Evolutionary conservation across 2,329 filamentous ascomycete genomes (phyloP).

Genomic region (Xylariaceae sp.): DNA sequence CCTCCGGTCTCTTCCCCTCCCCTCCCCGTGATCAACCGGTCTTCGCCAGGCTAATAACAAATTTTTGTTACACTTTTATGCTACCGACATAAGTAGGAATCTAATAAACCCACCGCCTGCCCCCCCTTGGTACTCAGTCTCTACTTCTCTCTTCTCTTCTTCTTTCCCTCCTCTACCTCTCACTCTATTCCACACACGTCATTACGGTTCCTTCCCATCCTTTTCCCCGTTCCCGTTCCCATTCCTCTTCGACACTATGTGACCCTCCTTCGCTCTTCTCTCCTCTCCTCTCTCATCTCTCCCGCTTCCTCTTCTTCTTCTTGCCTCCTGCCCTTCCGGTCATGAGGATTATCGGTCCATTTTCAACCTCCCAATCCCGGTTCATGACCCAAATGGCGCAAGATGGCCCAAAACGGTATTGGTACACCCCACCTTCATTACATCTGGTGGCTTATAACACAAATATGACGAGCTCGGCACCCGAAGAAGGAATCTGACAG

Average conservation of each 20-base stretch:
- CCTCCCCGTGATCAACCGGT: conserved; percentile 21
- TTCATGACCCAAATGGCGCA: conserved; percentile 4
- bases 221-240: too few relatives aligned
- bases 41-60: conserved; percentile 27
- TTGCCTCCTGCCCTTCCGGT: conserved; percentile 12
- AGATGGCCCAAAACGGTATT: conserved; percentile 26
- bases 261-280: conserved; percentile 22
- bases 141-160: conserved; percentile 25
- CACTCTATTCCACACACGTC: too few relatives aligned
- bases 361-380: conserved; percentile 17
- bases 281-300: conserved; percentile 19
- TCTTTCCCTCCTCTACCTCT: conserved; percentile 20
- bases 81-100: conserved; percentile 28
- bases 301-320: conserved; percentile 9
- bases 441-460: conserved; percentile 12
- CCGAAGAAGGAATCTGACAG: conserved; percentile 1
- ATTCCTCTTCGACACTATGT: too few relatives aligned
- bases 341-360: conserved; percentile 14
- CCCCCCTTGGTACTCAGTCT: conserved; percentile 21
- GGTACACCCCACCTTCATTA: conserved; percentile 16
- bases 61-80: conserved; percentile 18
- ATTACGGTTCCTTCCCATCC: too few relatives aligned
- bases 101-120: conserved; percentile 31
- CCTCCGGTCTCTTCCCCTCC: conserved; percentile 13
- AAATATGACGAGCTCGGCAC: conserved; percentile 13